Evolutionary conservation across 305 asterid genomes (phyloP), one percentile per base, ranked within the genome.

Genomic region (Fraxinus angustifolia): DNA sequence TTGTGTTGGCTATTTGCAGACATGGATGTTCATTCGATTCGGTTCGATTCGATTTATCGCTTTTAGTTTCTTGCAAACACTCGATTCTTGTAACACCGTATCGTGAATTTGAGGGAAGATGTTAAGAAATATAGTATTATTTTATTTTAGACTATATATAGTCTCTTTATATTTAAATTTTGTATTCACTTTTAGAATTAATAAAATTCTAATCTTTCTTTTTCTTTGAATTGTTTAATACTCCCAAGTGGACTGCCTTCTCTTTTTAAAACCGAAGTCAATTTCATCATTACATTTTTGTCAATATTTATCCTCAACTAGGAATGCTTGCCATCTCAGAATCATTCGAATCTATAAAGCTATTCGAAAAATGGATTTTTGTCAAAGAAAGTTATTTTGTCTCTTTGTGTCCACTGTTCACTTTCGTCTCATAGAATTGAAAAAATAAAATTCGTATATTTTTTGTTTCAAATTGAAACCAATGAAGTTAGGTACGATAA

Each of bases 241-340:
- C 19, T 35, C 50, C 74, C 50, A 56, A 79, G 76, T 84, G 79
- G 82, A 75, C 14, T 40, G 0, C 42, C 68, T 7, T 26, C 75
- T 23, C 6, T 62, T 79, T 26, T 60, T 79, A 56, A 40, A 21
- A 77, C 75, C 76, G 72, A 70, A 80, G 17, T 73, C 82, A 65
- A 73, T 72, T 38, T 67, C 78, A 72, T 56, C 76, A 82, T 75
- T 45, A 77, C 8, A n/a, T 36, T 14, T 75, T 79, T 80, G 19
- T 70, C 79, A 34, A 11, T 53, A 79, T 79, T 16, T 42, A 62
- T 40, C 72, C 28, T 48, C 38, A 31, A 28, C 50, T 7, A 28
- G 30, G 16, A 38, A 26, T 11, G 19, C 53, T 23, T 38, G 12
- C n/a, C 34, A 10, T 73, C 73, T 28, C 6, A 21, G 53, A 56